Evolutionary conservation across 2,329 filamentous ascomycete species (phyloP).

Genomic region (Monilinia polystroma): DNA sequence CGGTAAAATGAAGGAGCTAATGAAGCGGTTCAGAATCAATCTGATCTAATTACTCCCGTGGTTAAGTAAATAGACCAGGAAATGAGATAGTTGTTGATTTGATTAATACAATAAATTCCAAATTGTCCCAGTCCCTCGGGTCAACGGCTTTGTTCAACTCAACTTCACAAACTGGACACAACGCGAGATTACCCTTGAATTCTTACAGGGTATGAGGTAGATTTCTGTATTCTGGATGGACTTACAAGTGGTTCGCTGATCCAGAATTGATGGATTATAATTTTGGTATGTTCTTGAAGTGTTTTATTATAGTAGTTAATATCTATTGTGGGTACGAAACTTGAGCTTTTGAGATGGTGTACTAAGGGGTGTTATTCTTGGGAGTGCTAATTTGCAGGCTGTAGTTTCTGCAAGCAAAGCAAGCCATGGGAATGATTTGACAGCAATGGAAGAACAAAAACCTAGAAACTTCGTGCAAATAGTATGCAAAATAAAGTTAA

Average conservation of each 20-base stretch:
- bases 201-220: not conserved
- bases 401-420: not conserved
- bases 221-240: conserved; percentile 5
- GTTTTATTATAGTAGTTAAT: not conserved
- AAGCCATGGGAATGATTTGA: not conserved
- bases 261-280: not conserved
- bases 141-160: not conserved
- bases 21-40: not conserved
- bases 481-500: not conserved
- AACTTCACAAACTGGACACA: conserved; percentile 4
- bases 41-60: not conserved
- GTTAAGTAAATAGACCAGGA: not conserved
- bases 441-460: not conserved
- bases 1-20: not conserved
- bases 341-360: not conserved
- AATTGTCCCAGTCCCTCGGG: not conserved
- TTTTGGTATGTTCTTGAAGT: not conserved
- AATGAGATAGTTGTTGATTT: not conserved
- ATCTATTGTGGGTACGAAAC: not conserved
- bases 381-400: not conserved
- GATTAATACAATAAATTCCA: conserved; percentile 9
- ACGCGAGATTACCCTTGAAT: conserved; percentile 5
- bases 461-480: not conserved
- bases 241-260: not conserved
- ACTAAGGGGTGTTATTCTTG: not conserved